Evolutionary conservation across 225 moss, liverwort and hornwort species (phyloP), one percentile per base, ranked within the genome.

Genomic region (Takakia lepidozioides): DNA sequence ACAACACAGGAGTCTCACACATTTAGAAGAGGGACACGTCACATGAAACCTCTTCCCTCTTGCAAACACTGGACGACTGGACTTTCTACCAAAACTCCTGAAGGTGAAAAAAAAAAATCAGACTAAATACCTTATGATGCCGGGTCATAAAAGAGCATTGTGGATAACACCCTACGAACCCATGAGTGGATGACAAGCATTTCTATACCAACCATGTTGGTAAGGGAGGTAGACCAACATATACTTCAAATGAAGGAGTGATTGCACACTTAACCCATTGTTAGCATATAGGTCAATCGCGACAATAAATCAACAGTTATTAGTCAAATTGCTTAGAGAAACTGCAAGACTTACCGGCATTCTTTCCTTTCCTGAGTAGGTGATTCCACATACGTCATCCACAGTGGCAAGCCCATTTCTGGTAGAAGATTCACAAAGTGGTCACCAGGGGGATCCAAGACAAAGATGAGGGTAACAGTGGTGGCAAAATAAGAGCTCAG

Each of bases 351-450:
- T 78, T 75, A 98, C 98, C 60, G 98, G 98, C 98, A 98, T 98
- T 27, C 98, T 75, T 43, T 77, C 80, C 64, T 91, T 98, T 19
- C 98, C 98, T 48, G 61, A 85, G 60, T 91, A 98, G 20, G 91
- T 98, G 64, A 83, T 69, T 38, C 71, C 78, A 34, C 77, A 98
- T 22, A 98, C 72, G 22, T 79, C 87, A 29, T 91, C 83, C 5
- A 76, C 71, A 43, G 68, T 56, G 27, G 30, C 49, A 32, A 84
- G 55, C 21, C 77, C 89, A 57, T 86, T 89, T 59, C 93, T 95
- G 49, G 40, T 16, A 13, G 36, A 4, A 22, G 51, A 4, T 29
- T n/a, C n/a, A n/a, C n/a, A n/a, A 50, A 24, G 49, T 5, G 40
- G 6, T 41, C 40, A 41, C 20, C 2, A 5, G 16, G 2, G 20